Evolutionary conservation across 2,329 filamentous ascomycete species (phyloP).

Genomic region (Calonectria henricotiae): DNA sequence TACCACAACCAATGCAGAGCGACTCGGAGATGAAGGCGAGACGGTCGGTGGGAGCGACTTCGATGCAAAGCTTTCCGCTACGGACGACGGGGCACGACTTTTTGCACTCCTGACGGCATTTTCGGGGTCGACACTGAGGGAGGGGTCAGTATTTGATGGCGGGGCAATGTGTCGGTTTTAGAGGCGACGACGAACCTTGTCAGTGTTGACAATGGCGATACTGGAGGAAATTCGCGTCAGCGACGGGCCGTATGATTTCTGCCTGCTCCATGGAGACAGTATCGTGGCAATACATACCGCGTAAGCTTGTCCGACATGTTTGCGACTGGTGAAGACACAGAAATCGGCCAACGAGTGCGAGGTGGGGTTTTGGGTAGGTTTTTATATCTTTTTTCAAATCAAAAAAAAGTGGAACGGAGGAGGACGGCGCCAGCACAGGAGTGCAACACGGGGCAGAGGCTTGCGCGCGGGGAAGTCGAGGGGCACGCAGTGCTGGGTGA

Average conservation of each 20-base stretch:
- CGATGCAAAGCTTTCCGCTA: slow-evolving; percentile 97
- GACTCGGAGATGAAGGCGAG: slow-evolving; percentile 98
- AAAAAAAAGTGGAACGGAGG: slow-evolving; percentile 39
- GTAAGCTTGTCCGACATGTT: slow-evolving; percentile 95
- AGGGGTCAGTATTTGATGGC: slow-evolving; percentile 52
- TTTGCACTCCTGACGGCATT: slow-evolving; percentile 99
- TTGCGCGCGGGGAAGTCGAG: slow-evolving; percentile 45
- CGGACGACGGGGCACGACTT: slow-evolving; percentile 98
- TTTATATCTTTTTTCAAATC: slow-evolving; percentile 38
- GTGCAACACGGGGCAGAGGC: slow-evolving; percentile 29
- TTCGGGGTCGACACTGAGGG: slow-evolving; percentile 66
- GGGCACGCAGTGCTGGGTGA: slow-evolving; percentile 48
- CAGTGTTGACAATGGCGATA: slow-evolving; percentile 98
- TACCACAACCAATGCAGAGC: slow-evolving; percentile 98
- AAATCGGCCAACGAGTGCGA: slow-evolving; percentile 33
- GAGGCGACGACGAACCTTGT: slow-evolving; percentile 79
- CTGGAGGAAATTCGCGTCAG: slow-evolving; percentile 66
- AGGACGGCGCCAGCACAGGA: slow-evolving; percentile 35
- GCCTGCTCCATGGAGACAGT: not conserved
- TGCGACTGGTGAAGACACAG: slow-evolving; percentile 50
- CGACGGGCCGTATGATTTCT: not conserved
- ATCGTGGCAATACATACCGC: slow-evolving; percentile 75
- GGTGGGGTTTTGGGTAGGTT: slow-evolving; percentile 46
- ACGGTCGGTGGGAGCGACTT: slow-evolving; percentile 89
- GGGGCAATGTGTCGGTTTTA: slow-evolving; percentile 47